Conservation (phyloP, 192 early-diverging fungal genomes). For the Radiomyces spectabilis region DNA sequence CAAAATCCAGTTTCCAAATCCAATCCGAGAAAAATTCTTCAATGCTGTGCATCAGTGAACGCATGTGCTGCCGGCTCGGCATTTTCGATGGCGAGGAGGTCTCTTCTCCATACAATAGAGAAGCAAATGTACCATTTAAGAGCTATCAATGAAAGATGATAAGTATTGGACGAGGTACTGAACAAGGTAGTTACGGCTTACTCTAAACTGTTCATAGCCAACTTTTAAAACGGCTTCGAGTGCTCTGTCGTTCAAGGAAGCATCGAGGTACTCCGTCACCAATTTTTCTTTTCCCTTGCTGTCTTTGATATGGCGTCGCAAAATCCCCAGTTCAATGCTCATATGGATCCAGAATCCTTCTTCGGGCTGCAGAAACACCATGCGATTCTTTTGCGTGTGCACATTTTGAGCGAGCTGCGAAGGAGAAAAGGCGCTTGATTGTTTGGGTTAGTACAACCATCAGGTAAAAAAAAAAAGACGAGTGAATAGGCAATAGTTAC, state of each 20-base stretch:
- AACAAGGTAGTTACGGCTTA: constrained; percentile 20
- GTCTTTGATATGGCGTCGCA: constrained; percentile 34
- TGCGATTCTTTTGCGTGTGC: constrained; percentile 52
- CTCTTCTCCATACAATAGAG: constrained; percentile 11
- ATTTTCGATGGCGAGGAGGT: not conserved
- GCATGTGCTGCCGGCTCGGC: constrained; percentile 21
- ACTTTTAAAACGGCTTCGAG: constrained; percentile 34
- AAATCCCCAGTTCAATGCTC: constrained; percentile 27
- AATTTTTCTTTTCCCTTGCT: constrained; percentile 40
- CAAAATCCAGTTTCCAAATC: constrained; percentile 54
- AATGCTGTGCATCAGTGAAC: constrained; percentile 26
- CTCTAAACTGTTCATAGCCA: constrained; percentile 48
- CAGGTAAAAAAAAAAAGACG: not conserved
- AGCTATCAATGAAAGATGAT: constrained; percentile 16
- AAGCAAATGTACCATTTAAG: constrained; percentile 30
- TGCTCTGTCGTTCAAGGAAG: constrained; percentile 43
- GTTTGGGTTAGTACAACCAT: not conserved
- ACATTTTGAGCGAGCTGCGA: constrained; percentile 44
- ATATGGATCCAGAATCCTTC: constrained; percentile 55
- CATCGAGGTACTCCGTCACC: constrained; percentile 45
- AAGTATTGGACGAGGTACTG: constrained; percentile 8
- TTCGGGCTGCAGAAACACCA: constrained; percentile 49
- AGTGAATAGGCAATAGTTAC: constrained; percentile 20
- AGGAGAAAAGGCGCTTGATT: constrained; percentile 51
- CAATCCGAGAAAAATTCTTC: constrained; percentile 56